These are phyloP conservation scores for Toxicodendron radicans DNA, from an alignment of 345 rosid genomes.

Conservation along the genomic window DNA sequence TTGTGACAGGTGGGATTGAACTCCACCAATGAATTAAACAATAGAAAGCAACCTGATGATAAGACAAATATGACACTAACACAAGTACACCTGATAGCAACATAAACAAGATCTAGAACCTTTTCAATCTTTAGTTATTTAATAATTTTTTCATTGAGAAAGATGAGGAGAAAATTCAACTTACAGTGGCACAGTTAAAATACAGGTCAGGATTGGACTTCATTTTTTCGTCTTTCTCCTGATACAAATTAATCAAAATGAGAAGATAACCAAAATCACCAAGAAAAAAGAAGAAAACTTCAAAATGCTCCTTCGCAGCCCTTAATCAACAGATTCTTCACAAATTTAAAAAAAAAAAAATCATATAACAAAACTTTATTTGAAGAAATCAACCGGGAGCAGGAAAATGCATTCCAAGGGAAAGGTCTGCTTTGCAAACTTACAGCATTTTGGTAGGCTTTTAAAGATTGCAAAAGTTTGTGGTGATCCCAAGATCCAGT, in stretches of 20 bases:
- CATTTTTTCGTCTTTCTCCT: slow-evolving; percentile 73
- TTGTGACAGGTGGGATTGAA: not conserved
- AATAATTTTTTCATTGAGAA: not conserved
- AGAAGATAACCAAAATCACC: slow-evolving; percentile 6
- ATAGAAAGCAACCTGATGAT: not conserved
- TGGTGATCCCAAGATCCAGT: slow-evolving; percentile 73
- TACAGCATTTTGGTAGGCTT: slow-evolving; percentile 82
- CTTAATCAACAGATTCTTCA: slow-evolving; percentile 9
- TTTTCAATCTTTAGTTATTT: not conserved
- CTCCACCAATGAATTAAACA: not conserved
- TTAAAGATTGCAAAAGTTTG: slow-evolving; percentile 64
- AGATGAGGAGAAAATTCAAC: slow-evolving; percentile 19
- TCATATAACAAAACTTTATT: not conserved
- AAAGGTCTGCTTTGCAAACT: slow-evolving; percentile 27
- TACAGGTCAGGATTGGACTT: slow-evolving; percentile 67
- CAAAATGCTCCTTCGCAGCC: not conserved
- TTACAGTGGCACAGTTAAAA: slow-evolving; percentile 71
- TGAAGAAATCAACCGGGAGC: slow-evolving; percentile 2
- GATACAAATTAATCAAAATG: slow-evolving; percentile 23
- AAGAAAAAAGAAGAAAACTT: not conserved
- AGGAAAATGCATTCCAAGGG: not conserved
- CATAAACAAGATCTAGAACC: not conserved
- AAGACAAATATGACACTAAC: not conserved
- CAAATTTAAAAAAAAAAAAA: not conserved
- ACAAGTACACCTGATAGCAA: not conserved